Base-by-base conservation (phyloP, 371 early-diverging fungal species). In the Mortierella sp. region DNA sequence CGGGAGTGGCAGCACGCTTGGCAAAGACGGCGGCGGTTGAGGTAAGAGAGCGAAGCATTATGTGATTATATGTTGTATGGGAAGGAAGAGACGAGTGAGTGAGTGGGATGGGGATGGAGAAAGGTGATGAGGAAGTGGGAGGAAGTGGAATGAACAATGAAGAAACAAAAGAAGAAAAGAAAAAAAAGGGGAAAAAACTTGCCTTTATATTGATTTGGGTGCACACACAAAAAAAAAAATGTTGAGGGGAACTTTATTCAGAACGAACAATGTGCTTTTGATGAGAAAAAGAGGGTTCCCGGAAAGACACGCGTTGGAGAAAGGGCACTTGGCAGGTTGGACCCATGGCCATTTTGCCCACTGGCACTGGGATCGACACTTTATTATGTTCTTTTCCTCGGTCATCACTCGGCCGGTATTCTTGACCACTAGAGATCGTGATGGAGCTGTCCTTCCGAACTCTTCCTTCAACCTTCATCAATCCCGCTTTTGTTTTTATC, bases 1-100 rank as follows among this genome's bases (percentile, higher is more conserved):
- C 68, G 48, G 82, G 82, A 34, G 75, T 68, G 43, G 75, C 78
- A 67, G 78, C 82, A 31, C 82, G 78, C 78, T 72, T 82, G 37
- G 78, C 77, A 41, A 82, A 77, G 14, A 77, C 69, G 50, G 82
- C 71, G 26, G 82, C 82, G 29, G 82, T 77, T 45, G 77, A 71
- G 11, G 82, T 47, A 31, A 82, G 72, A 16, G 82, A 77, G 66
- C 82, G 82, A 45, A 82, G 45, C 82, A 82, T 82, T 41, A 41
- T 68, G 68, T 71, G 55, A 43, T 3, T 41, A n/a, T 63, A 4
- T 61, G 19, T 50, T 29, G 11, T 26, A 22, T 22, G 26, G 6
- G 53, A 37, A 40, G 53, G 37, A 64, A 43, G 61, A 41, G 22
- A 19, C 58, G 50, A 34, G 61, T 63, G 53, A 63, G 6, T 16